Evolutionary conservation across 2,329 filamentous ascomycete genomes (phyloP), one percentile per base, ranked within the genome.

Genomic region (Falciphora oryzae): DNA sequence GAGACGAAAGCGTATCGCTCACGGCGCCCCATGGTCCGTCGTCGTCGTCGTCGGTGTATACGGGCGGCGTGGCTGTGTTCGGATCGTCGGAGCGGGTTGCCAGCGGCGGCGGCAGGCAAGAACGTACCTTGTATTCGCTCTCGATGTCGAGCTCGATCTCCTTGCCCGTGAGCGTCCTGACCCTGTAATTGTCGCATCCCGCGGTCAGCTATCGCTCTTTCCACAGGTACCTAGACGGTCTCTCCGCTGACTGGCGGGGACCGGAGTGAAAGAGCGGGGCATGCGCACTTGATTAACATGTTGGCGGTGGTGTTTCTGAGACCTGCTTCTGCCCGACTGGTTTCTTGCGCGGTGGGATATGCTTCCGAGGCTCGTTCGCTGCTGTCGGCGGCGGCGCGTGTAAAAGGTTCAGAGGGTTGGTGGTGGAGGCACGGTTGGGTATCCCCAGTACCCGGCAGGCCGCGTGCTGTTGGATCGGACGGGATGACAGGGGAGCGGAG

Each of bases 121-220:
- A n/a, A 53, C 74, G 71, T 79, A 96, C 93, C 85, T 93, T 97
- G 85, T 96, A 96, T 74, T 92, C 89, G 63, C 87, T 84, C 82
- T 98, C 95, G 75, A 99, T 96, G 75, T 98, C 93, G 73, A 99
- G 88, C 84, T 98, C 94, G 77, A 98, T 98, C 81, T 99, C 93
- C 83, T 98, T 98, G 75, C 95, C 95, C 69, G 95, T 98, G 69
- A 99, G 88, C 68, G 95, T 99, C 75, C 95, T 91, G 76, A 99
- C 94, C 84, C 94, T 99, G 71, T 29, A 14, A 14, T 29, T 13
- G 62, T 68, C 57, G 50, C 60, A 62, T 44, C 63, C 31, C 28
- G 64, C 68, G 38, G 60, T 62, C 53, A 63, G 64, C 59, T 38
- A 28, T 53, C 29, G 16, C 44, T 63, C 18, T 59, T 65, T 6